Evolutionary conservation across 1,284 basidiomycete species (phyloP).

Genomic region (Wolfiporia cocos): DNA sequence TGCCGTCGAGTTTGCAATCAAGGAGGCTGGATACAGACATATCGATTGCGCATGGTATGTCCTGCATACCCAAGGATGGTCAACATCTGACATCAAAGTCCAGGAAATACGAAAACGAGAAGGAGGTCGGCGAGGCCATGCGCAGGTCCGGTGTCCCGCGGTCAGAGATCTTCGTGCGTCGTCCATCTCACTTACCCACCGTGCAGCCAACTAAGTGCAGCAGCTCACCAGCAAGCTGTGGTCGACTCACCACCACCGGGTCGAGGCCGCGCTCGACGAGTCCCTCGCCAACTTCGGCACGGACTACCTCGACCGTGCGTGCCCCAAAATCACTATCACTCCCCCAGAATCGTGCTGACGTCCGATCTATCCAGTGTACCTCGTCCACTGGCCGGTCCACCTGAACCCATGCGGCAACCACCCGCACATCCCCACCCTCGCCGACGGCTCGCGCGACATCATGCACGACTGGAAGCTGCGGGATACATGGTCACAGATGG

Average conservation of each 20-base stretch:
- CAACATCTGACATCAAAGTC: not conserved
- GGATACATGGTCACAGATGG: constrained; percentile 84
- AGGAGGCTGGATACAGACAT: constrained; percentile 70
- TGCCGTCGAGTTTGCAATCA: constrained; percentile 72
- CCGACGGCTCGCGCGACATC: constrained; percentile 65
- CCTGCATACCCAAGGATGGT: too few relatives aligned
- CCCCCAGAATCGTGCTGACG: not conserved
- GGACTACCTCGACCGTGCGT: constrained; percentile 73
- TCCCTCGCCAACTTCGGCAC: constrained; percentile 67
- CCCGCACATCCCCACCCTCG: constrained; percentile 58
- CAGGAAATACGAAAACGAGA: constrained; percentile 71
- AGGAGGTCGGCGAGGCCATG: constrained; percentile 82
- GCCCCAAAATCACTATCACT: not conserved
- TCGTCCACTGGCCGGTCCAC: constrained; percentile 81
- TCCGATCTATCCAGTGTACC: constrained; percentile 44
- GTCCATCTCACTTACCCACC: too few relatives aligned
- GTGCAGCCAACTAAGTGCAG: too few relatives aligned
- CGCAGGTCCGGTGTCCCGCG: constrained; percentile 72
- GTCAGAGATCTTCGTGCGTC: constrained; percentile 76
- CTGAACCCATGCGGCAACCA: constrained; percentile 74
- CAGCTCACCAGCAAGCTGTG: constrained; percentile 68
- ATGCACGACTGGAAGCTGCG: constrained; percentile 57
- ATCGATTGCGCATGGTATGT: constrained; percentile 73
- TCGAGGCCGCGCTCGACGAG: constrained; percentile 69
- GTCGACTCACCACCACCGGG: constrained; percentile 69